Conservation (phyloP, 2,329 filamentous ascomycete genomes). For the Clonostachys byssicola region DNA sequence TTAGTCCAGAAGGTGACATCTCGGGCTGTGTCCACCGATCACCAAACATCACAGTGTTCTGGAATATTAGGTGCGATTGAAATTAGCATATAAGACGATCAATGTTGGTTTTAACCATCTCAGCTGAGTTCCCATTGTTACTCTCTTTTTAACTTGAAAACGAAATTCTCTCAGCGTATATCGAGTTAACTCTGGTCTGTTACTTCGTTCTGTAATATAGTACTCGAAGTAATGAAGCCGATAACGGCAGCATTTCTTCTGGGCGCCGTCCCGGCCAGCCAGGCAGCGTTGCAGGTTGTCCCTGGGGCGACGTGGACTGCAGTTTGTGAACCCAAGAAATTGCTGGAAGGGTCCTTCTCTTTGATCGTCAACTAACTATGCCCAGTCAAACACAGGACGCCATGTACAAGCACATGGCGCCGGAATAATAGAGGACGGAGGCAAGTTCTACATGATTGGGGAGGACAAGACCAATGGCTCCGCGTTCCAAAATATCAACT, state of each 20-base stretch:
- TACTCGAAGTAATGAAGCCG: no score
- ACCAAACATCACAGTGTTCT: no score
- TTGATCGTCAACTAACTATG: neutral
- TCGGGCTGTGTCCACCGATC: no score
- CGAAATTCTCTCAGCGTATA: no score
- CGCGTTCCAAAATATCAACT: conserved; percentile 61
- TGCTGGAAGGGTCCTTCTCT: neutral
- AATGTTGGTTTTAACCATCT: no score
- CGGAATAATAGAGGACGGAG: conserved; percentile 54
- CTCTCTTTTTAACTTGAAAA: no score
- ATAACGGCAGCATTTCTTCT: neutral
- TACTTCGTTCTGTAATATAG: no score
- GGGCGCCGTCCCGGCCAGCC: neutral
- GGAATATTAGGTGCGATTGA: no score
- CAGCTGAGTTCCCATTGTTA: no score
- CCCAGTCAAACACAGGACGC: conserved; percentile 36
- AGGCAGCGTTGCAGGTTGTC: conserved; percentile 24
- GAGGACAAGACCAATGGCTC: conserved; percentile 65
- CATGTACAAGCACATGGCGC: conserved; percentile 65
- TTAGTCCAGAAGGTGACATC: no score
- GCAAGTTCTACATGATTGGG: conserved; percentile 63
- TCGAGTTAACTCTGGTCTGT: no score
- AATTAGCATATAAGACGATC: no score
- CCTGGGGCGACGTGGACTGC: conserved; percentile 42
- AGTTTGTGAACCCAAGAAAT: conserved; percentile 12